These are phyloP conservation scores for Pholiota microspora DNA, from an alignment of 768 basidiomycete species.

Conservation along the genomic window DNA sequence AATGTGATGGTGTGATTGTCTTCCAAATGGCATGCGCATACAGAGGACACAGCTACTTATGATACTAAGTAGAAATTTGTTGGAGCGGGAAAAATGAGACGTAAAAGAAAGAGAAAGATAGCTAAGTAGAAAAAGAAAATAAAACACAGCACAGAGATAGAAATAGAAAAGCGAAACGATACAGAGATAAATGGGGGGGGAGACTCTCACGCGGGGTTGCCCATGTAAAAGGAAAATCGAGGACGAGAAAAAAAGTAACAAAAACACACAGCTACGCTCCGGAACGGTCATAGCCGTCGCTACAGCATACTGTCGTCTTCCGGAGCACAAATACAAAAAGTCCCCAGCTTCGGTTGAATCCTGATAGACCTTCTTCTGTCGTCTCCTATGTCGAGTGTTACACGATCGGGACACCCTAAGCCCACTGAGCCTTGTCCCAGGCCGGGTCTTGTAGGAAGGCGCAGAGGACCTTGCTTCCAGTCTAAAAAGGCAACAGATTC, in stretches of 20 bases:
- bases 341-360: background rate
- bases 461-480: constrained; percentile 94
- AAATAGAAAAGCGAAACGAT: background rate
- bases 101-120: background rate
- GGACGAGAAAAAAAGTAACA: background rate
- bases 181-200: background rate
- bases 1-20: background rate
- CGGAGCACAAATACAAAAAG: constrained; percentile 11
- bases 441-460: constrained; percentile 93
- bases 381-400: background rate
- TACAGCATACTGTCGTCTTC: background rate
- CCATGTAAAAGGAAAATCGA: background rate
- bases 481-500: constrained; percentile 42
- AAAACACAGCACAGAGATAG: background rate
- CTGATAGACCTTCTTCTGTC: background rate
- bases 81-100: background rate
- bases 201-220: background rate
- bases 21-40: background rate
- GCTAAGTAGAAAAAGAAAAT: background rate
- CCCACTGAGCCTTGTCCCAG: constrained; percentile 85
- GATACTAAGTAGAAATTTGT: background rate
- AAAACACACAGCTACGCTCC: background rate
- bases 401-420: constrained; percentile 29
- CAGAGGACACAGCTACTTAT: background rate
- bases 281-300: background rate